A percentile compares a stretch with the other conserved stretches of the same genome.
These are phyloP conservation scores for Pichia paraexigua DNA, from an alignment of 805 yeast genomes.

Conservation along the genomic window DNA sequence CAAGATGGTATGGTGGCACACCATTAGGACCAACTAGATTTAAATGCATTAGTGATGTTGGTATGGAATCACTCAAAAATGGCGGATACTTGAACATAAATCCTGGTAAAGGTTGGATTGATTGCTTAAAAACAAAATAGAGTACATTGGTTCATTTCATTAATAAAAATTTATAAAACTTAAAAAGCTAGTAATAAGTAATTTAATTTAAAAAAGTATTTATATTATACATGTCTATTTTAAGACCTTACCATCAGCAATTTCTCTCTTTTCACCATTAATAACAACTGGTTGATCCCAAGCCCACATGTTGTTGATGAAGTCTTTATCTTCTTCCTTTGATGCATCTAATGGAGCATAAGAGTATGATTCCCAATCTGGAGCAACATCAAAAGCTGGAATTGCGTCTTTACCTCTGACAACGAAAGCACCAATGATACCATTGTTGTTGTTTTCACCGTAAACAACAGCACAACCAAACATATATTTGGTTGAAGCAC, in stretches of 20 bases:
- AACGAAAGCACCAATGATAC: constrained; percentile 90
- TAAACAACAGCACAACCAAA: constrained; percentile 91
- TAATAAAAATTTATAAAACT: background rate
- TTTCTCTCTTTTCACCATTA: constrained; percentile 75
- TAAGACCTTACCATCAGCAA: constrained; percentile 96
- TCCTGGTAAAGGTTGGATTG: constrained; percentile 10
- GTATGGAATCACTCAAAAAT: constrained; percentile 40
- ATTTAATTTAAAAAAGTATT: background rate
- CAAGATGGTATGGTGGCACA: constrained; percentile 78
- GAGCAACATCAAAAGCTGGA: constrained; percentile 97
- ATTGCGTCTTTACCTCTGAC: constrained; percentile 87
- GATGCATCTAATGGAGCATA: constrained; percentile 78
- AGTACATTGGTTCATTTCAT: background rate
- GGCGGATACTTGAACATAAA: constrained; percentile 25
- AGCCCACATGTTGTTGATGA: constrained; percentile 88
- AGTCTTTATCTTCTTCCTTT: constrained; percentile 67
- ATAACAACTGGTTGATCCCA: constrained; percentile 92
- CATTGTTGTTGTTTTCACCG: constrained; percentile 98
- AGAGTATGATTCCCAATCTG: constrained; percentile 95
- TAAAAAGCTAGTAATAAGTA: background rate
- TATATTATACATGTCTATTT: constrained; percentile 43
- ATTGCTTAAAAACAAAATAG: constrained; percentile 5
- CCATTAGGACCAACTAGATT: constrained; percentile 69
- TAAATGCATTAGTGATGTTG: constrained; percentile 53
- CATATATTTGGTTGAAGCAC: constrained; percentile 87